A percentile compares a stretch with the other conserved stretches of the same genome.
phyloP scores from a whole-genome alignment of 257 asterid genomes.

The Parsonsia alboflavescens region DNA sequence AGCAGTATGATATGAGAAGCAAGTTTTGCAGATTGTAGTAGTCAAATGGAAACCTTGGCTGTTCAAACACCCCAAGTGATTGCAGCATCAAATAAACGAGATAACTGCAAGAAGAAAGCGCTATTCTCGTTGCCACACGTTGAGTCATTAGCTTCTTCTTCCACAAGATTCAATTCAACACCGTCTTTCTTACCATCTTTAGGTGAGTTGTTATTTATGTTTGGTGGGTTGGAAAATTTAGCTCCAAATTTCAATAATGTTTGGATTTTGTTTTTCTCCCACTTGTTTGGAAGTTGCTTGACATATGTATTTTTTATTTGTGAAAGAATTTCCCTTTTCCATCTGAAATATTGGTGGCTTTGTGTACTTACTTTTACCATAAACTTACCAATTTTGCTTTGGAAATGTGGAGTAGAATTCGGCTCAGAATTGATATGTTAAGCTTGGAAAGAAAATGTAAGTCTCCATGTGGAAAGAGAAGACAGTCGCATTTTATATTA shows the following conservation, averaged over 20 bases:
- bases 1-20: not conserved
- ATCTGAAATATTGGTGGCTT: not conserved
- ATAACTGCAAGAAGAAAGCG: constrained; percentile 11
- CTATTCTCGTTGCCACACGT: constrained; percentile 21
- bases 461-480: not conserved
- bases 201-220: constrained; percentile 29
- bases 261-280: not conserved
- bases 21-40: not conserved
- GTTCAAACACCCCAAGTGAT: constrained; percentile 36
- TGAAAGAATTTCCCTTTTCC: not conserved
- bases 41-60: constrained; percentile 47
- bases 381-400: not conserved
- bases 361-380: not conserved
- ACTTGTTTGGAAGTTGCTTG: not conserved
- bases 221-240: not conserved
- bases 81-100: constrained; percentile 27
- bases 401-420: not conserved
- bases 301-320: no score
- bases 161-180: constrained; percentile 26
- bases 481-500: not conserved
- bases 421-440: not conserved
- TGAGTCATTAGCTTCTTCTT: constrained; percentile 27
- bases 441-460: not conserved
- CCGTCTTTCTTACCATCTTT: constrained; percentile 25
- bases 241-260: not conserved